Conservation (phyloP, 2,329 filamentous ascomycete genomes). For the Aspergillus sp. region DNA sequence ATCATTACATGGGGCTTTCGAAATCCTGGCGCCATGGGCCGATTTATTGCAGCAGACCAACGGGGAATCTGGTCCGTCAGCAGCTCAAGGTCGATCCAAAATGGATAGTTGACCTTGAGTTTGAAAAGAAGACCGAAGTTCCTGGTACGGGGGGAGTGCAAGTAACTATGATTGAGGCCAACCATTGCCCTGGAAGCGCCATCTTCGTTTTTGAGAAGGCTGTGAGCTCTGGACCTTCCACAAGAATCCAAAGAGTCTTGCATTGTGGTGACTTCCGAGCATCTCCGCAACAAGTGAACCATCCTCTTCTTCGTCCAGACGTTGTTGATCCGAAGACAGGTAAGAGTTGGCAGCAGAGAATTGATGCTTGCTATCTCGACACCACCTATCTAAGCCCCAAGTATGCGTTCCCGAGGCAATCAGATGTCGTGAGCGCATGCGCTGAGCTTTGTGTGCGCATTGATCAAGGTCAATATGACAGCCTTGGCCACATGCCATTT, state of each 20-base stretch:
- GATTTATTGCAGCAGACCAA: slow-evolving; percentile 94
- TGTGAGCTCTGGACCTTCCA: slow-evolving; percentile 59
- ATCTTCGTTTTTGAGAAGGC: slow-evolving; percentile 88
- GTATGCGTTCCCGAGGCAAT: slow-evolving; percentile 88
- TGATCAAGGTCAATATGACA: slow-evolving; percentile 66
- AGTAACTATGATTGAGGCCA: slow-evolving; percentile 94
- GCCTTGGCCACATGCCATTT: slow-evolving; percentile 57
- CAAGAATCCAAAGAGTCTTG: slow-evolving; percentile 73
- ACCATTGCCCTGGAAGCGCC: slow-evolving; percentile 94
- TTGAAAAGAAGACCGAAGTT: slow-evolving; percentile 75
- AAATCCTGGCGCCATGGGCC: slow-evolving; percentile 88
- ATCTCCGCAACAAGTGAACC: slow-evolving; percentile 77
- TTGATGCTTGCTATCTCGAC: slow-evolving; percentile 95
- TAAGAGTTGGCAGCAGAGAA: slow-evolving; percentile 74
- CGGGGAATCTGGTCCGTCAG: slow-evolving; percentile 81
- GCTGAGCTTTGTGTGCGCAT: slow-evolving; percentile 82
- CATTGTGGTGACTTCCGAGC: slow-evolving; percentile 97
- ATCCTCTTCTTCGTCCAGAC: slow-evolving; percentile 78
- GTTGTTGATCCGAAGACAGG: slow-evolving; percentile 68
- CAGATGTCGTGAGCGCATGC: slow-evolving; percentile 82
- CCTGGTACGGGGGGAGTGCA: slow-evolving; percentile 77
- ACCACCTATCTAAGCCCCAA: slow-evolving; percentile 96
- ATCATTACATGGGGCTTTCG: slow-evolving; percentile 92
- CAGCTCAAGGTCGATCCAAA: slow-evolving; percentile 83
- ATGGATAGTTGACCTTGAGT: slow-evolving; percentile 82